phyloP scores from a whole-genome alignment of 306 rosid genomes.

The Senna tora region DNA sequence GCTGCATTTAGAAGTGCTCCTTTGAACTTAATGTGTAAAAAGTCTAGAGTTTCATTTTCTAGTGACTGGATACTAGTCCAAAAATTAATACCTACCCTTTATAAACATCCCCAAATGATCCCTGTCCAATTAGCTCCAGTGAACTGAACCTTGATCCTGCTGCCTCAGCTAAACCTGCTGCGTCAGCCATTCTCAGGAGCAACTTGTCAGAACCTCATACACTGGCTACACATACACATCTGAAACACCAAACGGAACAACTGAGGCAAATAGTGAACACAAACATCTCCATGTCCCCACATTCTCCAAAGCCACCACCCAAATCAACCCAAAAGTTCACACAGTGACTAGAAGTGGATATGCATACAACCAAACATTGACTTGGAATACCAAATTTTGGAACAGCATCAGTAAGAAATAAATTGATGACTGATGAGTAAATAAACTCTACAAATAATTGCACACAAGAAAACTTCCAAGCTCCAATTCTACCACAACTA shows the following conservation, averaged over 20 bases:
- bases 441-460: constrained; percentile 28
- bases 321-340: constrained; percentile 40
- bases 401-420: constrained; percentile 37
- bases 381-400: constrained; percentile 45
- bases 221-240: constrained; percentile 38
- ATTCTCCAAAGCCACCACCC: constrained; percentile 37
- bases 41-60: constrained; percentile 11
- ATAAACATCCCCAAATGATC: constrained; percentile 95
- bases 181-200: constrained; percentile 69
- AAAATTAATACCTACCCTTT: constrained; percentile 71
- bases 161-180: constrained; percentile 74
- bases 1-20: constrained; percentile 20
- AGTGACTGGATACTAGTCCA: constrained; percentile 4
- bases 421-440: constrained; percentile 22
- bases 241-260: constrained; percentile 44
- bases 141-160: constrained; percentile 83
- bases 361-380: constrained; percentile 26
- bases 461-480: constrained; percentile 3
- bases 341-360: constrained; percentile 21
- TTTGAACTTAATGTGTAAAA: constrained; percentile 18
- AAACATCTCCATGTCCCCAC: constrained; percentile 41
- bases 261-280: constrained; percentile 29
- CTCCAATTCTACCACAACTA: constrained; percentile 39
- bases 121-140: constrained; percentile 92
- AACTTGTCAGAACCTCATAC: constrained; percentile 44